Evolutionary conservation across 108 stramenopile species (phyloP), one percentile per base, ranked within the genome.

Genomic region (Nitzschia palea): DNA sequence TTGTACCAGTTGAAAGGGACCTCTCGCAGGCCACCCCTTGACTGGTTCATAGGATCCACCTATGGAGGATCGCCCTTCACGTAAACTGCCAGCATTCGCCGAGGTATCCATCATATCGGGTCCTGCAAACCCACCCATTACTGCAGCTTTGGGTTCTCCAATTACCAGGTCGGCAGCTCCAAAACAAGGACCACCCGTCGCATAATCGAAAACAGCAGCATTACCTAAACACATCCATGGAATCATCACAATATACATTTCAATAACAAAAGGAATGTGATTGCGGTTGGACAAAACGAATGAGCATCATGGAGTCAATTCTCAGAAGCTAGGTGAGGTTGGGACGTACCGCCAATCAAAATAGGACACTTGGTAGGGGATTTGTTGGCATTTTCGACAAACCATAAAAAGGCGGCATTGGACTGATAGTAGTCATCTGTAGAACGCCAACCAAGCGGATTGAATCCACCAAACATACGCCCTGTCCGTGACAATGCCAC

Each of bases 81-180:
- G 67, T 34, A 89, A 48, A 69, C 74, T 75, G 0, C 87, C 87
- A 22, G 87, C 84, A 50, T 80, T 81, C 42, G 77, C 65, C 3
- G 55, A 44, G 9, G 51, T 63, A 62, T 87, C 77, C 55, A 88
- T 88, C 79, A 88, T 85, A 67, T 84, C 81, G 3, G 91, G 91
- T 0, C 91, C 91, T 0, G 91, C 81, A 67, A 93, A 93, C 26
- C 88, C 88, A 35, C 91, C 91, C 85, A 93, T 78, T 5, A 93
- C 77, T 2, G 88, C 85, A 17, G 91, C 85, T 31, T 71, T 68
- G 17, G 86, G 86, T 28, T 79, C 74, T 5, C 91, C 91, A 51
- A 93, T 75, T 27, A 73, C 55, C 59, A 93, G 68, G 71, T 93
- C 91, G 0, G 77, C 71, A 6, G 86, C 74, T 31, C 91, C 91